Conservation (phyloP, 257 asterid genomes). For the Jacaranda copaia region DNA sequence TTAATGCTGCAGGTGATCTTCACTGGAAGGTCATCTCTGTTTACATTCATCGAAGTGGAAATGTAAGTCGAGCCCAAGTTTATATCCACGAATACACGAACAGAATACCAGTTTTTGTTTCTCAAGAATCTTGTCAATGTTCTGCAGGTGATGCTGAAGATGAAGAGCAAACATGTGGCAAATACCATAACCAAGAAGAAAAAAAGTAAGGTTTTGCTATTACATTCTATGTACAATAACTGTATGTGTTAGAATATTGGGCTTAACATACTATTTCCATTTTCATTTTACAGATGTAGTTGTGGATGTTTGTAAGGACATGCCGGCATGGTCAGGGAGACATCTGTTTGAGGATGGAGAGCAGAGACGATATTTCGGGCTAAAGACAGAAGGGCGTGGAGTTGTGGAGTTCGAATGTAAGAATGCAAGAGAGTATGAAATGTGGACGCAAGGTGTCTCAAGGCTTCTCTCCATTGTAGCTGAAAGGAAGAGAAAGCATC, state of each 20-base stretch:
- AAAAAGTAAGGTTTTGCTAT: slow-evolving; percentile 59
- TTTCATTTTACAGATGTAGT: slow-evolving; percentile 70
- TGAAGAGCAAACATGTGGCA: slow-evolving; percentile 94
- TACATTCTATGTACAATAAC: neutral
- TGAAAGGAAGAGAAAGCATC: slow-evolving; percentile 54
- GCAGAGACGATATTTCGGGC: slow-evolving; percentile 86
- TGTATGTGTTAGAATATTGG: neutral
- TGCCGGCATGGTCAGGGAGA: slow-evolving; percentile 99
- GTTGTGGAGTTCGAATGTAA: slow-evolving; percentile 68
- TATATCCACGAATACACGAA: neutral
- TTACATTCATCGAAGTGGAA: slow-evolving; percentile 82
- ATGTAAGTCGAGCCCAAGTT: slow-evolving; percentile 51
- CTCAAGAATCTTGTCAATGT: neutral
- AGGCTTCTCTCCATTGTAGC: slow-evolving; percentile 66
- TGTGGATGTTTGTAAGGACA: slow-evolving; percentile 71
- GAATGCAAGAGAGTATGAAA: slow-evolving; percentile 63
- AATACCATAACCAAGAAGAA: slow-evolving; percentile 93
- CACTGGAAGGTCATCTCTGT: slow-evolving; percentile 99
- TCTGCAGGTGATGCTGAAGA: slow-evolving; percentile 91
- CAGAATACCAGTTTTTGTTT: neutral
- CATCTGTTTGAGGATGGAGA: slow-evolving; percentile 94
- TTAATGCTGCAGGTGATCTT: slow-evolving; percentile 72
- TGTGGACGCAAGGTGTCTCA: slow-evolving; percentile 76
- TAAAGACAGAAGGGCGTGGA: slow-evolving; percentile 84
- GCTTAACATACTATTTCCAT: neutral